Evolutionary conservation across 2,329 filamentous ascomycete genomes (phyloP), one percentile per base, ranked within the genome.

Genomic region (Neophaeococcomyces mojaviensis): DNA sequence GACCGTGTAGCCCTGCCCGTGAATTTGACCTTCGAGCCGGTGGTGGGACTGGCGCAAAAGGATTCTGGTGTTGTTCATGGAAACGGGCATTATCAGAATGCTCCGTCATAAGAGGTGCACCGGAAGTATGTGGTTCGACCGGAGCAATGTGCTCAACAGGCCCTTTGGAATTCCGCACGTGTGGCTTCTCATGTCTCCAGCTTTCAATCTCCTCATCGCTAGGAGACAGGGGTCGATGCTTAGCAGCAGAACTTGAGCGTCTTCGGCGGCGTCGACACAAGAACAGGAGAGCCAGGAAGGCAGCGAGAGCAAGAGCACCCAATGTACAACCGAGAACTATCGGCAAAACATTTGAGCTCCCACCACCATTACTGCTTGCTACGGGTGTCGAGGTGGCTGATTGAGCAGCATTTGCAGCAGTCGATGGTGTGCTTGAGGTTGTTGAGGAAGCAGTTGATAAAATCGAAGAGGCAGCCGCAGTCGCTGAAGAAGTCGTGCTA

Each of bases 281-380:
- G 24, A 53, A 22, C 4, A 53, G 20, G 9, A 55, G 22, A 15
- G 50, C 47, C 20, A 56, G 26, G 28, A 53, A 43, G n/a, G 54
- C 35, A 1, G 52, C 52, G 5, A 56, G 39, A 10, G 48, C 55
- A 18, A 57, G 46, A 38, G 49, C 52, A 10, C 55, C 55, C 3
- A 57, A 42, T 3, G 55, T 54, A 30, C 33, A 49, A 26, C 55
- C 55, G 3, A 57, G 49, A 10, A 57, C 51, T n/a, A 56, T 57
- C 1, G 49, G 28, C 4, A 57, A 44, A 3, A 49, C 49, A 20
- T 47, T 45, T 8, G 16, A 18, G 20, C 18, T 35, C 10, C 28
- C 40, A 16, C 45, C 22, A 18, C 34, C 28, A 34, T 47, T 28
- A 36, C 34, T 42, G 33, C 48, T 44, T 24, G 26, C 31, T 16